A percentile compares a stretch with the other conserved stretches of the same genome.
These are phyloP conservation scores for Trichoderma brevicompactum DNA, from an alignment of 2,329 filamentous ascomycete genomes.

Conservation along the genomic window DNA sequence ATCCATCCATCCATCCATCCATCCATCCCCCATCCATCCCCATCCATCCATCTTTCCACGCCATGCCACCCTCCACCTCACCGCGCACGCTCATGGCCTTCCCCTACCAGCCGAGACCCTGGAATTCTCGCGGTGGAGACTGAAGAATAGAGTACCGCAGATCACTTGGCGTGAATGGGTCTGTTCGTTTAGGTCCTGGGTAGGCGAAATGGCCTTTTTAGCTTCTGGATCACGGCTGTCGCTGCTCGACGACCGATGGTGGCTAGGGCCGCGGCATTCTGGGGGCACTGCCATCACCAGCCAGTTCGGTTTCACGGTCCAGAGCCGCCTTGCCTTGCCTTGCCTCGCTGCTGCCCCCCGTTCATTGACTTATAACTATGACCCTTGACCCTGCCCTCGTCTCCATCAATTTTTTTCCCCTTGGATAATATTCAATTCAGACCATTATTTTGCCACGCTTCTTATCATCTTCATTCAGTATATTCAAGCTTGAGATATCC, in stretches of 20 bases:
- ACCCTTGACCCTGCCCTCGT: background rate
- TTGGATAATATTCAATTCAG: background rate
- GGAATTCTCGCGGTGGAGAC: constrained; percentile 14
- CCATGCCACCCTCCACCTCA: background rate
- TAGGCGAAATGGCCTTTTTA: constrained; percentile 4
- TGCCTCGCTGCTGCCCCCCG: background rate
- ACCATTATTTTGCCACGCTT: background rate
- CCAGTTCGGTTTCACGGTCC: constrained; percentile 12
- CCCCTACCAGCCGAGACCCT: constrained; percentile 18
- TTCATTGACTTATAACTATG: constrained; percentile 2
- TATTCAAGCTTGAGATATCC: background rate
- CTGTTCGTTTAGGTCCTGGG: background rate
- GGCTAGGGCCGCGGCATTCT: background rate
- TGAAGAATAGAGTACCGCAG: constrained; percentile 24
- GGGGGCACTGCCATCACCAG: constrained; percentile 7
- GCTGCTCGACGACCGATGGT: constrained; percentile 23
- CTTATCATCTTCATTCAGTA: too few species aligned
- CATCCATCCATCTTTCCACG: background rate
- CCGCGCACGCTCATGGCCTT: constrained; percentile 7
- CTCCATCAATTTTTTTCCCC: background rate
- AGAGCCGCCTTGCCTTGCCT: constrained; percentile 6
- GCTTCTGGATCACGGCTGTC: constrained; percentile 26
- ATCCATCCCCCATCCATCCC: background rate
- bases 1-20: background rate
- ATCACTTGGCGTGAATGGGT: constrained; percentile 22